Conservation (phyloP, 768 basidiomycete genomes). For the Lactifluus echinatus region DNA sequence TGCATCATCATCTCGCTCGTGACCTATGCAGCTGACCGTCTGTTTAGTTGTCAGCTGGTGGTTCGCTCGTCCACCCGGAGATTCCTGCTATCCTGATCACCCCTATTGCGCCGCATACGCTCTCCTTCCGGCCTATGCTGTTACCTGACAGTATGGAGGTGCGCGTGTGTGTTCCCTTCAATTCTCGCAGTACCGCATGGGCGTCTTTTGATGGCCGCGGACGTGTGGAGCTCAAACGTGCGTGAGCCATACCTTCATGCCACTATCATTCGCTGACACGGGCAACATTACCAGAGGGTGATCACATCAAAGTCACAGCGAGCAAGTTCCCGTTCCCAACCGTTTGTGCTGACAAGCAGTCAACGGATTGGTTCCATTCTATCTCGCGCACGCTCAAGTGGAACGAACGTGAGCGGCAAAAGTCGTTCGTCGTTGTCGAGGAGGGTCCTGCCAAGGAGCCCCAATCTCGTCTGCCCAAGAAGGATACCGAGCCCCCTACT, state of each 20-base stretch:
- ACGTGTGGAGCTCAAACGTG: constrained; percentile 90
- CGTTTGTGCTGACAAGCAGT: constrained; percentile 95
- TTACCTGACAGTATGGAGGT: constrained; percentile 98
- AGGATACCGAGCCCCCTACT: background rate
- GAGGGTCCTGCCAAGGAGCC: constrained; percentile 51
- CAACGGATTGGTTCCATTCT: constrained; percentile 97
- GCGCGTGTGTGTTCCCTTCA: constrained; percentile 97
- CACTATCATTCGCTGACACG: constrained; percentile 7
- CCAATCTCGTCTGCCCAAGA: background rate
- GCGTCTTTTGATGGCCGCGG: constrained; percentile 97
- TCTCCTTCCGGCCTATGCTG: constrained; percentile 98
- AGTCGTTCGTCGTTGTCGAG: constrained; percentile 97
- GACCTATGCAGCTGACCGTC: constrained; percentile 13
- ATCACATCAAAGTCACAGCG: constrained; percentile 97
- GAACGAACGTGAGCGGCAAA: constrained; percentile 98
- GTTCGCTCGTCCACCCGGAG: constrained; percentile 95
- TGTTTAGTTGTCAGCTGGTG: constrained; percentile 76
- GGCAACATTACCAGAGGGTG: constrained; percentile 63
- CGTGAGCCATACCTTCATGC: constrained; percentile 24
- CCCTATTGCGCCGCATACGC: constrained; percentile 96
- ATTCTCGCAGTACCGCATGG: constrained; percentile 97
- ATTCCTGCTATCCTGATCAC: constrained; percentile 95
- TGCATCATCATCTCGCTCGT: constrained; percentile 24
- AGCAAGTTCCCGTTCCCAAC: constrained; percentile 98
- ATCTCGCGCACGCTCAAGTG: constrained; percentile 96